phyloP scores from a whole-genome alignment of 495 filamentous ascomycete genomes.

The Lasiosphaeria hispida region DNA sequence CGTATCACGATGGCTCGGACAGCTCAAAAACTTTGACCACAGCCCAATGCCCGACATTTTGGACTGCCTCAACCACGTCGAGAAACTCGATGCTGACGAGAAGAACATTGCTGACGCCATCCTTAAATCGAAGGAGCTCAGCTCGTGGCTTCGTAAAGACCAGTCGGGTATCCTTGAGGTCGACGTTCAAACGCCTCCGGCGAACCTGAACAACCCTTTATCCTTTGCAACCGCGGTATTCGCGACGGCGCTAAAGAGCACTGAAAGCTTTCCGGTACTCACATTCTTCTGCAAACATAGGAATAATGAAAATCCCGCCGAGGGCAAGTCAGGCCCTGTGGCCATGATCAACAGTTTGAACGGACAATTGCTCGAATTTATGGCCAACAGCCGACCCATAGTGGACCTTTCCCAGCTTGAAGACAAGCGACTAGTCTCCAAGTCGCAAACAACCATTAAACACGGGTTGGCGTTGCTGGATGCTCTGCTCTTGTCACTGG shows the following conservation, averaged over 20 bases:
- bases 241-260: not conserved
- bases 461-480: conserved; percentile 1
- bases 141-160: not conserved
- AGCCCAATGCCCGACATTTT: not conserved
- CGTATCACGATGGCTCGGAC: not conserved
- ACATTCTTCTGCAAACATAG: conserved; percentile 18
- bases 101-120: conserved; percentile 8
- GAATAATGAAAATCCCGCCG: not conserved
- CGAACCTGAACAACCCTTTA: conserved; percentile 7
- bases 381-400: not conserved
- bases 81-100: conserved; percentile 3
- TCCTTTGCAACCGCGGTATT: conserved; percentile 12
- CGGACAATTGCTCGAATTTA: conserved; percentile 13
- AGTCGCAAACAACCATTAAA: not conserved
- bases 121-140: not conserved
- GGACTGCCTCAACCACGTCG: conserved; percentile 9
- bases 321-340: conserved; percentile 1
- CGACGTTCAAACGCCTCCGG: conserved; percentile 4
- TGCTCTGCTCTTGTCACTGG: conserved; percentile 6
- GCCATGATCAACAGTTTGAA: conserved; percentile 16
- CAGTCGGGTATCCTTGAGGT: conserved; percentile 8
- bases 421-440: not conserved
- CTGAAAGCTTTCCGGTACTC: not conserved
- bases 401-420: not conserved
- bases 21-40: not conserved